Conservation (phyloP, 495 filamentous ascomycete genomes). For the Cryomyces minteri region DNA sequence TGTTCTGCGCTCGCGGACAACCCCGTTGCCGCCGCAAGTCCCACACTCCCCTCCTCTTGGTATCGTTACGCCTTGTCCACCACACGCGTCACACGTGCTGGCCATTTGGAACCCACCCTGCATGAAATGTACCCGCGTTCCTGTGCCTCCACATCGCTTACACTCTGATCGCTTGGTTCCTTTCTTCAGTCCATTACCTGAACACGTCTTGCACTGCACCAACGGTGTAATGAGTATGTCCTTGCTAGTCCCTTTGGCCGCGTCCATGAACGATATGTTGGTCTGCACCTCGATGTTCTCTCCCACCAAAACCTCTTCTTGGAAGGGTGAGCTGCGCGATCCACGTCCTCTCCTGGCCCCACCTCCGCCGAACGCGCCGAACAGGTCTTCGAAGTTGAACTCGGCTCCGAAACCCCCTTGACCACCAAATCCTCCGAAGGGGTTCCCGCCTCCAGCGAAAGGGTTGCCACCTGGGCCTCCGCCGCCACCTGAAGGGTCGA, state of each 20-base stretch:
- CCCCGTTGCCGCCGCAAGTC: constrained; percentile 61
- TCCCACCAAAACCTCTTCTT: constrained; percentile 62
- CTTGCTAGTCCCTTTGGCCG: constrained; percentile 70
- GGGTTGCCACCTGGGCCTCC: constrained; percentile 41
- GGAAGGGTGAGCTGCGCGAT: constrained; percentile 35
- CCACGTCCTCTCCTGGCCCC: constrained; percentile 26
- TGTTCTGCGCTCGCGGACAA: constrained; percentile 56
- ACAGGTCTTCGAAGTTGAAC: constrained; percentile 91
- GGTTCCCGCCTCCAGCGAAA: constrained; percentile 31
- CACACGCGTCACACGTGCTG: constrained; percentile 66
- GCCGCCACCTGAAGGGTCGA: constrained; percentile 41
- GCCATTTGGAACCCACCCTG: constrained; percentile 90
- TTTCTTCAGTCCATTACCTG: constrained; percentile 66
- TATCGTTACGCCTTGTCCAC: constrained; percentile 49
- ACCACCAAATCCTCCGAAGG: constrained; percentile 30
- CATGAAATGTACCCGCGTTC: constrained; percentile 72
- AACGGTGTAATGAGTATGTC: constrained; percentile 64
- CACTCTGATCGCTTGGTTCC: constrained; percentile 57
- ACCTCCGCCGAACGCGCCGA: constrained; percentile 58
- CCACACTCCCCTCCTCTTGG: constrained; percentile 66
- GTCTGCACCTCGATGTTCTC: constrained; percentile 90
- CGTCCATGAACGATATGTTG: constrained; percentile 87
- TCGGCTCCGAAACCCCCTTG: constrained; percentile 48
- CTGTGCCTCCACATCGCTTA: constrained; percentile 67
- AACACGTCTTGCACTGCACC: constrained; percentile 60